phyloP scores from a whole-genome alignment of 768 basidiomycete genomes.

The Agrocybe chaxingu region DNA sequence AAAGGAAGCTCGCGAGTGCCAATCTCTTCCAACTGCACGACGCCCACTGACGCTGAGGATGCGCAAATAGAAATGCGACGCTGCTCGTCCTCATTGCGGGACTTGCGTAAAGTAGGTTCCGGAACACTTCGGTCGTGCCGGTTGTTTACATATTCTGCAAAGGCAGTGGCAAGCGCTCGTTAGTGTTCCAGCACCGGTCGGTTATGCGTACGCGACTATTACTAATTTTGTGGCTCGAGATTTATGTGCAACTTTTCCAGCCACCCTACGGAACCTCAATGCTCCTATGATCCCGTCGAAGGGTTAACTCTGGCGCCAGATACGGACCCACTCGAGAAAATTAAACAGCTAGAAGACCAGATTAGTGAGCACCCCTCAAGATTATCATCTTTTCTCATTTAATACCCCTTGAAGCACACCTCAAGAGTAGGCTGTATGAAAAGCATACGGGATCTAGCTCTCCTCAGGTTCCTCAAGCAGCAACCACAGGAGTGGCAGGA shows the following conservation, averaged over 20 bases:
- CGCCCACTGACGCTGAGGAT: neutral
- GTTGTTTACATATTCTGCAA: slow-evolving; percentile 1
- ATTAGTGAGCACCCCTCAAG: slow-evolving; percentile 45
- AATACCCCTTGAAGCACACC: slow-evolving; percentile 42
- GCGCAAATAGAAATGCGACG: slow-evolving; percentile 75
- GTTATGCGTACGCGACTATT: slow-evolving; percentile 65
- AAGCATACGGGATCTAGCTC: slow-evolving; percentile 40
- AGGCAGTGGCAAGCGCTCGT: slow-evolving; percentile 82
- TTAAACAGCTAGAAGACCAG: slow-evolving; percentile 73
- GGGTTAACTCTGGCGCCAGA: slow-evolving; percentile 75
- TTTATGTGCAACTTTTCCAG: slow-evolving; percentile 30
- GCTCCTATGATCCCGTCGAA: slow-evolving; percentile 84
- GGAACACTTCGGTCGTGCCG: neutral
- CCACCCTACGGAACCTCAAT: slow-evolving; percentile 83
- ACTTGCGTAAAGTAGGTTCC: slow-evolving; percentile 78
- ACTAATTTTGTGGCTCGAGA: slow-evolving; percentile 4
- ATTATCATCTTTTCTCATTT: neutral
- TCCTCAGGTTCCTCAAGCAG: slow-evolving; percentile 19
- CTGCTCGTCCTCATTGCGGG: slow-evolving; percentile 78
- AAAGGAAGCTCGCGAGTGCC: slow-evolving; percentile 71
- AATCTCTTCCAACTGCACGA: neutral
- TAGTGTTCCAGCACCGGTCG: slow-evolving; percentile 81
- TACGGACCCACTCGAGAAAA: slow-evolving; percentile 76
- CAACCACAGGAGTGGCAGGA: slow-evolving; percentile 16
- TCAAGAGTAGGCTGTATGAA: slow-evolving; percentile 62